phyloP scores from a whole-genome alignment of 768 basidiomycete genomes.

The Pleurotus tuoliensis region DNA sequence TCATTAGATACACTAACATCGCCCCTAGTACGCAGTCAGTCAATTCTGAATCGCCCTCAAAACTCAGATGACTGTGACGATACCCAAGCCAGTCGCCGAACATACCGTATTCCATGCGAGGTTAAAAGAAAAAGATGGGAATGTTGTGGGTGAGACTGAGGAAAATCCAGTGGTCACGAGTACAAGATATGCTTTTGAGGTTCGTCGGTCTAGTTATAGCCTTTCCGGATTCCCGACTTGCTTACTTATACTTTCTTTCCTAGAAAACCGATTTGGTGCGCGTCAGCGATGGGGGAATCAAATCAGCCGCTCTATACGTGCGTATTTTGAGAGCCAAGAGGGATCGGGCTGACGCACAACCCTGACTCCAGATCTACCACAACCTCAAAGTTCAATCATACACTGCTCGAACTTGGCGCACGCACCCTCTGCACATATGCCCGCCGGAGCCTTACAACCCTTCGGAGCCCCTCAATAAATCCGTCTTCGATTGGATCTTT shows the following conservation, averaged over 20 bases:
- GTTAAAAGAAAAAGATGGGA: too few relatives aligned
- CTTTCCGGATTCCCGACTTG: background rate
- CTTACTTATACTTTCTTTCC: constrained; percentile 5
- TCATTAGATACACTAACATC: too few relatives aligned
- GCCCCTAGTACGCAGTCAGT: too few relatives aligned
- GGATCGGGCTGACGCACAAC: constrained; percentile 5
- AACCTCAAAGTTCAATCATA: constrained; percentile 63
- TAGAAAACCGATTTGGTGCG: constrained; percentile 60
- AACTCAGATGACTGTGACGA: too few relatives aligned
- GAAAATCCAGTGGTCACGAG: constrained; percentile 58
- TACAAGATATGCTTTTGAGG: constrained; percentile 55
- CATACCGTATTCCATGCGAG: too few relatives aligned
- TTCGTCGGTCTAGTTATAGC: constrained; percentile 23
- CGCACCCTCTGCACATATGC: constrained; percentile 67
- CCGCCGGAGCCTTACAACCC: constrained; percentile 60
- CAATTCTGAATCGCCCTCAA: too few relatives aligned
- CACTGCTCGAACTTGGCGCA: constrained; percentile 78
- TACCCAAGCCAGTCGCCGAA: too few relatives aligned
- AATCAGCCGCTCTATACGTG: constrained; percentile 65
- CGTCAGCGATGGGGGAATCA: constrained; percentile 58
- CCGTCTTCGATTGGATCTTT: constrained; percentile 81
- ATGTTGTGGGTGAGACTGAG: background rate
- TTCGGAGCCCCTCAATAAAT: constrained; percentile 47
- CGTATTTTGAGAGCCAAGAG: constrained; percentile 15
- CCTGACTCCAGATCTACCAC: constrained; percentile 49